Evolutionary conservation across 2,329 filamentous ascomycete species (phyloP), one percentile per base, ranked within the genome.

Genomic region (Hymenoscyphus occultus): DNA sequence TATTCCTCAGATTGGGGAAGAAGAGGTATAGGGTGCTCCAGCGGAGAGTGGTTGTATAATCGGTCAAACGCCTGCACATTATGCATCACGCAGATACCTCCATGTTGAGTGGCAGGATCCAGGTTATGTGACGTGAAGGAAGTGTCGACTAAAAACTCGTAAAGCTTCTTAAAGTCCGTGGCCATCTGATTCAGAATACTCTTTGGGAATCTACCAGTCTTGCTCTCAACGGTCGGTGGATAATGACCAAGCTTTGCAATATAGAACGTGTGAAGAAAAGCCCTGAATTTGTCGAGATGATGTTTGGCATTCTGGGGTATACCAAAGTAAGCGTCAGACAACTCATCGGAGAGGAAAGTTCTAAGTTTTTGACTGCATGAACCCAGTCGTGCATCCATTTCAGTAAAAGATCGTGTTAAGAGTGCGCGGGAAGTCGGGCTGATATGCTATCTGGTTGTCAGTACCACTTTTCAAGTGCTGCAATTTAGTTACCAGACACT

Each of bases 241-340:
- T 90, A 94, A 69, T 88, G 89, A 5, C 90, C 90, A 39, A 92
- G 82, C 62, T 87, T 87, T 0, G 83, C 80, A 0, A 85, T 80
- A 72, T 92, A 93, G 71, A 87, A 89, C 0, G 81, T 80, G 32
- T 88, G 80, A 0, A 95, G 76, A 68, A 91, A 90, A 9, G 84
- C 82, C 58, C 90, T 83, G 74, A 94, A 94, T 1, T 85, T 84
- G 67, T 92, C 87, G 0, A 94, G 82, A 71, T 95, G 91, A 2
- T 84, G 81, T 68, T 87, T 80, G 3, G 86, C 83, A 0, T 82
- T 84, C 0, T 81, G 76, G 1, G 86, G 80, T 0, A 93, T 80
- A 1, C 88, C 89, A n/a, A 92, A 78, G 62, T 88, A 79, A 1
- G 85, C 78, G 59, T 89, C 82, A 0, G 87, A 89, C 3, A 93